phyloP scores from a whole-genome alignment of 768 basidiomycete species.

The Agrocybe praecox region DNA sequence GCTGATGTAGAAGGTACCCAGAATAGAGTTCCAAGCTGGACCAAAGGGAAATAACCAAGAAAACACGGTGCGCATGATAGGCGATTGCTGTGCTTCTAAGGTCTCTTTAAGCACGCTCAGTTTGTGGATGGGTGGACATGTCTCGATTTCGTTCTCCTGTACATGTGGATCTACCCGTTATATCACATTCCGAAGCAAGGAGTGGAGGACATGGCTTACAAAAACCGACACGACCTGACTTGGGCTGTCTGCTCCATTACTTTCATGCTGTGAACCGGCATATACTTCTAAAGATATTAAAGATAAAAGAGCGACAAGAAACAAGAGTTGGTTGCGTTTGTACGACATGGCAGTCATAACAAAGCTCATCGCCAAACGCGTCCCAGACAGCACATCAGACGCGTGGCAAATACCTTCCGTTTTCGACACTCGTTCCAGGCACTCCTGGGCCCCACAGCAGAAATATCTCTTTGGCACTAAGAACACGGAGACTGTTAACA shows the following conservation, averaged over 20 bases:
- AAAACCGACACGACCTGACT: conserved; percentile 22
- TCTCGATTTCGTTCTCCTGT: conserved; percentile 43
- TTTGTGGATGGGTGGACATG: conserved; percentile 40
- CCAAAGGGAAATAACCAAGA: conserved; percentile 86
- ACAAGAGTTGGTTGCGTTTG: conserved; percentile 23
- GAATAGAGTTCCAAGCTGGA: conserved; percentile 85
- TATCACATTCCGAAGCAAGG: conserved; percentile 5
- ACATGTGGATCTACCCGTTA: conserved; percentile 3
- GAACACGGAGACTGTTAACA: too few species aligned
- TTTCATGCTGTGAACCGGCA: conserved; percentile 12
- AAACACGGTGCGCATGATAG: conserved; percentile 80
- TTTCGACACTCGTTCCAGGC: conserved; percentile 9
- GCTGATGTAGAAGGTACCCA: conserved; percentile 96
- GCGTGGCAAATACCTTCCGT: conserved; percentile 23
- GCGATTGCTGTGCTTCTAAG: conserved; percentile 66
- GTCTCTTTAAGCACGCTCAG: conserved; percentile 62
- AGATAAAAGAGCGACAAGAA: conserved; percentile 48
- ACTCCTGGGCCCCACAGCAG: too few species aligned
- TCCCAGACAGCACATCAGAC: conserved; percentile 5
- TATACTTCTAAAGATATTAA: conserved; percentile 20
- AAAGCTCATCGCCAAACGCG: conserved; percentile 7
- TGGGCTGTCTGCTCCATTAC: conserved; percentile 1
- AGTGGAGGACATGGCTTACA: conserved; percentile 17
- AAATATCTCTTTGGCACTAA: too few species aligned
- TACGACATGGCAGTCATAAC: conserved; percentile 28